A percentile compares a stretch with the other conserved stretches of the same genome.
Evolutionary conservation across 1,284 basidiomycete genomes (phyloP).

Genomic region (Peniophora sp.): DNA sequence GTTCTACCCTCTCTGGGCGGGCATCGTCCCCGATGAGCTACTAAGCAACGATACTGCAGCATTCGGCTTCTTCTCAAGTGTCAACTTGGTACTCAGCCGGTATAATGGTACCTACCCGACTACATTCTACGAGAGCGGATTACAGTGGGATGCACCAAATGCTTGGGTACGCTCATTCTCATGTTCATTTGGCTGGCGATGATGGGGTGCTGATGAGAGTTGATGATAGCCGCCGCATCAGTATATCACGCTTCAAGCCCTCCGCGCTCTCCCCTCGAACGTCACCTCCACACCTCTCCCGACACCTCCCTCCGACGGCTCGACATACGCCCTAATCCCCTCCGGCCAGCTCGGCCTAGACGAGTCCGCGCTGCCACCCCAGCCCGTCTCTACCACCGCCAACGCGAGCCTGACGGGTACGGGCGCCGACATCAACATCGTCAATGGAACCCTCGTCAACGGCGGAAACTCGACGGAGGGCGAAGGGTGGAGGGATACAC

Average conservation of each 20-base stretch:
- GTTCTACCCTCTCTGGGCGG: slow-evolving; percentile 85
- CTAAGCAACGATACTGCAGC: slow-evolving; percentile 50
- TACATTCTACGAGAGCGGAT: slow-evolving; percentile 69
- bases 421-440: slow-evolving; percentile 49
- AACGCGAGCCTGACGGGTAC: slow-evolving; percentile 48
- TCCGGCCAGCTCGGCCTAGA: slow-evolving; percentile 65
- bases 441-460: slow-evolving; percentile 60
- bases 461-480: slow-evolving; percentile 58
- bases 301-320: slow-evolving; percentile 35
- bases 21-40: slow-evolving; percentile 73
- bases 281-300: slow-evolving; percentile 48
- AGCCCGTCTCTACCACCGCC: slow-evolving; percentile 42
- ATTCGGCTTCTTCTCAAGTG: slow-evolving; percentile 63
- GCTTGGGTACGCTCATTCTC: slow-evolving; percentile 42
- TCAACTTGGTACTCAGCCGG: slow-evolving; percentile 72
- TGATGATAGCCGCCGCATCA: slow-evolving; percentile 60
- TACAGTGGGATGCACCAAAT: slow-evolving; percentile 81
- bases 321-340: slow-evolving; percentile 65
- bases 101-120: slow-evolving; percentile 79
- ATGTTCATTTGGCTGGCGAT: too few species aligned
- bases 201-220: too few species aligned
- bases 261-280: slow-evolving; percentile 65
- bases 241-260: slow-evolving; percentile 74
- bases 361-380: slow-evolving; percentile 61
- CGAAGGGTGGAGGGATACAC: slow-evolving; percentile 59